phyloP scores from a whole-genome alignment of 108 stramenopile species.

The Discostella pseudostelligera region DNA sequence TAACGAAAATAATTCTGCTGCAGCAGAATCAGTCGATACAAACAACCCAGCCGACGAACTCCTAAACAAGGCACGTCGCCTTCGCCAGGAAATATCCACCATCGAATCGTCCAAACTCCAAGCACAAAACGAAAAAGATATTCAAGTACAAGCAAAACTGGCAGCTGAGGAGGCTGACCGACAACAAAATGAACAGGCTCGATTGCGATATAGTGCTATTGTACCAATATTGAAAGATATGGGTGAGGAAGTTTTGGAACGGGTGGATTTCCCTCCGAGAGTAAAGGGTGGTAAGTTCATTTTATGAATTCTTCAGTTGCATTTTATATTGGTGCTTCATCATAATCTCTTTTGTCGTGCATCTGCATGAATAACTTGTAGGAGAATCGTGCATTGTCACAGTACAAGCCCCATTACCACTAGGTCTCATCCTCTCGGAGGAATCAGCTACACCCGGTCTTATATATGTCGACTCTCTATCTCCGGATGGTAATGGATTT shows the following conservation, averaged over 20 bases:
- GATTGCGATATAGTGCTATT: conserved; percentile 57
- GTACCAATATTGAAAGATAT: conserved; percentile 82
- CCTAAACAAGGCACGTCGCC: conserved; percentile 49
- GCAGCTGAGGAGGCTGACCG: conserved; percentile 37
- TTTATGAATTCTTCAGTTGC: not conserved
- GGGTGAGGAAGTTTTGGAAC: conserved; percentile 64
- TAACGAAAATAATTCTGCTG: too few species aligned
- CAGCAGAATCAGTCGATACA: not conserved
- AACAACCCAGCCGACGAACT: conserved; percentile 38
- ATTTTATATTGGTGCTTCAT: conserved; percentile 6
- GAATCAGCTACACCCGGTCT: conserved; percentile 37
- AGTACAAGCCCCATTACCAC: conserved; percentile 55
- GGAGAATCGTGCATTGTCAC: conserved; percentile 43
- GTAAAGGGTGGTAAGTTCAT: conserved; percentile 38
- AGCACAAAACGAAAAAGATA: conserved; percentile 38
- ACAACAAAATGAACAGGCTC: conserved; percentile 30
- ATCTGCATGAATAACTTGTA: not conserved
- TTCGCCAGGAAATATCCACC: conserved; percentile 51
- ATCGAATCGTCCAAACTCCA: conserved; percentile 40
- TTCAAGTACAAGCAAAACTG: conserved; percentile 8
- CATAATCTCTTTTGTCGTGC: not conserved
- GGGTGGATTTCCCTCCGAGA: conserved; percentile 69
- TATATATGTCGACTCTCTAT: conserved; percentile 65
- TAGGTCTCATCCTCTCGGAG: conserved; percentile 71
- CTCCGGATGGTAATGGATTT: conserved; percentile 51